Evolutionary conservation across 345 rosid species (phyloP).

Genomic region (Cardamine chenopodiifolia): DNA sequence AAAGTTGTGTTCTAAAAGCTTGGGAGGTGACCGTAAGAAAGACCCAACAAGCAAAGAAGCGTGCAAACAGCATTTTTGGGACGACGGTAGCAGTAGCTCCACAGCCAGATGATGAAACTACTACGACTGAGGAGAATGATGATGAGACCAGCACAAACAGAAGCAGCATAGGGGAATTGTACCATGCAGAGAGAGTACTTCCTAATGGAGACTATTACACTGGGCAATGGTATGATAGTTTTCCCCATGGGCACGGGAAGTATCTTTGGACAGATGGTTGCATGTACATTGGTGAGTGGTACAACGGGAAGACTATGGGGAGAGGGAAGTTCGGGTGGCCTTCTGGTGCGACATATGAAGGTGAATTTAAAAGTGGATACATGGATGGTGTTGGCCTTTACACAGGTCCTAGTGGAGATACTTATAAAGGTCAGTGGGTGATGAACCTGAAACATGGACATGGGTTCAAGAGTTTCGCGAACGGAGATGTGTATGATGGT

Average conservation of each 20-base stretch:
- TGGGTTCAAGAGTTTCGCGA: conserved; percentile 58
- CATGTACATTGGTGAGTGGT: conserved; percentile 87
- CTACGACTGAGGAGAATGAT: conserved; percentile 40
- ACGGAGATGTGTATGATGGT: conserved; percentile 87
- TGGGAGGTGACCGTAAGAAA: conserved; percentile 93
- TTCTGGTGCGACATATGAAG: conserved; percentile 80
- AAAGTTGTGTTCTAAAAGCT: conserved; percentile 68
- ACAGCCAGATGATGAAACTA: conserved; percentile 57
- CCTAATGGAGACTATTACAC: conserved; percentile 87
- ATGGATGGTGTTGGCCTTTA: conserved; percentile 89
- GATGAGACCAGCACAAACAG: conserved; percentile 32
- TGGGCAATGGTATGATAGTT: conserved; percentile 81
- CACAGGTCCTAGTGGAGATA: conserved; percentile 60
- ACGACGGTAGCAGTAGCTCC: conserved; percentile 60
- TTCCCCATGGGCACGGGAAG: conserved; percentile 83
- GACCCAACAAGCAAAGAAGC: conserved; percentile 88
- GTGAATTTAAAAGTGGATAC: conserved; percentile 83
- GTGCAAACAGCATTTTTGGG: conserved; percentile 88
- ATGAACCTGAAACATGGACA: conserved; percentile 90
- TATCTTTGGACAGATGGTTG: conserved; percentile 96
- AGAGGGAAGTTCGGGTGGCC: conserved; percentile 90
- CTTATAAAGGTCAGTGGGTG: conserved; percentile 78
- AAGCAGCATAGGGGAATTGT: conserved; percentile 46
- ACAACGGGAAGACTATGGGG: conserved; percentile 79
- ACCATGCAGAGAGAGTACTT: conserved; percentile 65